Evolutionary conservation across 163 green algal species (phyloP), one percentile per base, ranked within the genome.

Genomic region (Volvox carteri): DNA sequence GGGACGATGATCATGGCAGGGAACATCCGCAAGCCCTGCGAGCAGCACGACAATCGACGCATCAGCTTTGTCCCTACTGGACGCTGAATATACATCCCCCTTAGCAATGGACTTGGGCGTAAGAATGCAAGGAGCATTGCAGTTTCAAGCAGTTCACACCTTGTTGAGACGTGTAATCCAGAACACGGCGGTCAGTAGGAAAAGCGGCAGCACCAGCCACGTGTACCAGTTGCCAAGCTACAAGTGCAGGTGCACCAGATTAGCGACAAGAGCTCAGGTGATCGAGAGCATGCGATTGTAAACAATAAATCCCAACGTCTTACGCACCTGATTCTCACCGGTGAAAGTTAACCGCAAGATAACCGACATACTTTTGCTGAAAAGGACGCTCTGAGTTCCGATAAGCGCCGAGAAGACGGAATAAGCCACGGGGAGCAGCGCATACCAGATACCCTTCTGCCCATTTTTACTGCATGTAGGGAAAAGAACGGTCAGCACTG

Each of bases 301-400:
- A n/a, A n/a, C n/a, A n/a, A n/a, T n/a, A n/a, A n/a, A n/a, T n/a
- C n/a, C n/a, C n/a, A n/a, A n/a, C n/a, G n/a, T n/a, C n/a, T 52
- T 46, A 83, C 73, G n/a, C 23, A 95, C 91, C 92, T 96, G 93
- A 87, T 94, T 97, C 83, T 98, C 93, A 0, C 96, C 96, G 9
- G 50, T 72, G 6, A 97, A 78, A 0, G 96, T 97, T 9, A 93
- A 93, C n/a, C 97, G 93, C 79, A 98, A 91, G 70, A 98, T 93
- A 37, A 95, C 94, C 8, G 96, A 97, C 77, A 99, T 91, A 1
- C 92, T 94, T 87, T 99, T 99, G 91, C 92, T 92, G 87, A 98
- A 98, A 33, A 99, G 90, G 39, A 99, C 95, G 12, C 73, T 93
- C 90, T 98, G 96, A 11, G 97, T 98, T 68, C 97, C 97, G 14